A percentile compares a stretch with the other conserved stretches of the same genome.
Evolutionary conservation across 768 basidiomycete species (phyloP).

Genomic region (Mycena venus): DNA sequence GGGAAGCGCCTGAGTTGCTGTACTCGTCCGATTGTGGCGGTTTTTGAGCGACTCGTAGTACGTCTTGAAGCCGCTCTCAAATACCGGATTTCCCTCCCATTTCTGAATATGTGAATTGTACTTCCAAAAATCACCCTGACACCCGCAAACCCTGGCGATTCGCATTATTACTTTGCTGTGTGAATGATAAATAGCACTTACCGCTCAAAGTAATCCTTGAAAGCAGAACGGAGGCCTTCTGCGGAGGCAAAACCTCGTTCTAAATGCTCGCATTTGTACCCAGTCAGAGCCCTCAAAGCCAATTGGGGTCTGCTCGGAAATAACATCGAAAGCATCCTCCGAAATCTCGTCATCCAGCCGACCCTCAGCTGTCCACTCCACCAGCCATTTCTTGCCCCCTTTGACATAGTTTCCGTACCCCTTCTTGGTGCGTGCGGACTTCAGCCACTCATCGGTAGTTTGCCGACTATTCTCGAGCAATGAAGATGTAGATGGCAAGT

Average conservation of each 20-base stretch:
- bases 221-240: slow-evolving; percentile 30
- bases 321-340: too few species aligned
- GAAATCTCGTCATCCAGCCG: too few species aligned
- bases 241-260: slow-evolving; percentile 30
- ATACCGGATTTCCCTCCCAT: slow-evolving; percentile 40
- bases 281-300: slow-evolving; percentile 29
- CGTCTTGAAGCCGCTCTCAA: slow-evolving; percentile 30
- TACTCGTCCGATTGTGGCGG: slow-evolving; percentile 22
- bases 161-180: too few species aligned
- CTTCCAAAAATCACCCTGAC: slow-evolving; percentile 37
- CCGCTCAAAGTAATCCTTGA: slow-evolving; percentile 36
- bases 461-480: too few species aligned
- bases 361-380: too few species aligned
- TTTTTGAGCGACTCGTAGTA: slow-evolving; percentile 35
- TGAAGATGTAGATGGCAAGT: too few species aligned
- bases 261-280: slow-evolving; percentile 36
- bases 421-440: slow-evolving; percentile 19
- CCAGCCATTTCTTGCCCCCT: too few species aligned
- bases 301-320: too few species aligned
- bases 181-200: not conserved
- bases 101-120: too few species aligned
- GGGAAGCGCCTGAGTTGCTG: slow-evolving; percentile 20
- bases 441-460: too few species aligned
- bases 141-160: slow-evolving; percentile 23
- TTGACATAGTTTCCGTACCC: too few species aligned